Conservation (phyloP, 2,329 filamentous ascomycete genomes). For the Coniochaeta ligniaria region DNA sequence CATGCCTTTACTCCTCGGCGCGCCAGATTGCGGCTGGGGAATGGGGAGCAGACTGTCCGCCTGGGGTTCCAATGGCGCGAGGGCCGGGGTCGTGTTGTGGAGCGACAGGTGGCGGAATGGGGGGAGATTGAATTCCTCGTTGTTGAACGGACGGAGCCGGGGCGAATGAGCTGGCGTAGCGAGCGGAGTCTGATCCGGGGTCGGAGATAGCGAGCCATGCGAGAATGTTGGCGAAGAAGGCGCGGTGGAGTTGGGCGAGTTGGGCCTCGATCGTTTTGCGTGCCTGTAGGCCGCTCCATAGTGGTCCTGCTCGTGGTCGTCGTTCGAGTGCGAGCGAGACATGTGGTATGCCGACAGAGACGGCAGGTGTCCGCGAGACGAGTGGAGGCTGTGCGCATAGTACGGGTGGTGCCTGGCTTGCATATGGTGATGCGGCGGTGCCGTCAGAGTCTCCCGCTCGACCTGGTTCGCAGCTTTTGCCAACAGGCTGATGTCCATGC, state of each 20-base stretch:
- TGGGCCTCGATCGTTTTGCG: slow-evolving; percentile 83
- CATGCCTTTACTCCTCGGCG: slow-evolving; percentile 58
- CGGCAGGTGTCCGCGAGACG: slow-evolving; percentile 57
- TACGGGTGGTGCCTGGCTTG: slow-evolving; percentile 46
- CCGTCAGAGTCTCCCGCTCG: slow-evolving; percentile 47
- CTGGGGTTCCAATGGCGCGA: slow-evolving; percentile 53
- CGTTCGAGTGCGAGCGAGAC: slow-evolving; percentile 79
- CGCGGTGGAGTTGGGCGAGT: slow-evolving; percentile 90
- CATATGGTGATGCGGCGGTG: slow-evolving; percentile 32
- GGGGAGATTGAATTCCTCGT: slow-evolving; percentile 70
- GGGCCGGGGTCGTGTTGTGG: slow-evolving; percentile 45
- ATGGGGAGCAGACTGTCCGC: slow-evolving; percentile 33
- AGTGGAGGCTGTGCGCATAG: slow-evolving; percentile 39
- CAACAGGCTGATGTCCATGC: slow-evolving; percentile 51
- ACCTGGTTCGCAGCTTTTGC: slow-evolving; percentile 55
- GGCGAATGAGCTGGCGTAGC: slow-evolving; percentile 94
- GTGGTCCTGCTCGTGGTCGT: slow-evolving; percentile 67
- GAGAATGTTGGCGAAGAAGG: slow-evolving; percentile 96
- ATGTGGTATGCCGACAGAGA: slow-evolving; percentile 87
- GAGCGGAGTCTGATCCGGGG: slow-evolving; percentile 96
- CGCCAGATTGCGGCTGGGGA: slow-evolving; percentile 36
- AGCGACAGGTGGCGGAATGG: slow-evolving; percentile 64
- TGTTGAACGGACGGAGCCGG: slow-evolving; percentile 71
- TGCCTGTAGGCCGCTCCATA: slow-evolving; percentile 62
- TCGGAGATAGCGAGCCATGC: slow-evolving; percentile 90